Percentiles rank a stretch among this genome's conserved stretches.
Conservation (phyloP, 495 filamentous ascomycete genomes). For the Trichoderma reesei region DNA sequence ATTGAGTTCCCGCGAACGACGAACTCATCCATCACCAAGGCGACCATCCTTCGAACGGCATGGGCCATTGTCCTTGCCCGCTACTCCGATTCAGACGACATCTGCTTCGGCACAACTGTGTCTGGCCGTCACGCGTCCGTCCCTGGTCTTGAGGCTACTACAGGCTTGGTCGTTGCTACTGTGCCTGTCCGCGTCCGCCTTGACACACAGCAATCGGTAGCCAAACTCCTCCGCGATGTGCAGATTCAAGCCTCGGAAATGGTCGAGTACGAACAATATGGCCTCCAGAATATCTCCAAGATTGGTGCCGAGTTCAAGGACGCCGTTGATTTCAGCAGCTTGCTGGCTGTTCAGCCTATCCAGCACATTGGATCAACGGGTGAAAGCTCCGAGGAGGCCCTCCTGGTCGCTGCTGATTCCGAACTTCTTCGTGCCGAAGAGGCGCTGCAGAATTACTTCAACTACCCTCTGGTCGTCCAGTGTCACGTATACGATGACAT, state of each 20-base stretch:
- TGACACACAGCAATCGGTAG: constrained; percentile 8
- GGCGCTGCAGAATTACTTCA: constrained; percentile 6
- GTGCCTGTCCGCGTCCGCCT: constrained; percentile 38
- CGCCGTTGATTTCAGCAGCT: background rate
- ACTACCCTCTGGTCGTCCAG: constrained; percentile 18
- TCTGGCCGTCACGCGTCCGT: constrained; percentile 39
- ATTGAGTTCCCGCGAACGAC: background rate
- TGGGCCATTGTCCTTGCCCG: constrained; percentile 34
- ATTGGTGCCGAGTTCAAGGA: background rate
- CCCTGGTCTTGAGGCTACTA: constrained; percentile 36
- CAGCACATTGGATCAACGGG: background rate
- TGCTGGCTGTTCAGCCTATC: constrained; percentile 3
- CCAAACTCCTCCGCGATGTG: constrained; percentile 17
- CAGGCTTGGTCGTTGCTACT: constrained; percentile 49
- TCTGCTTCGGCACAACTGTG: constrained; percentile 39
- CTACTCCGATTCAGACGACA: constrained; percentile 30
- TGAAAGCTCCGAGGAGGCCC: background rate
- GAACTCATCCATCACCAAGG: constrained; percentile 19
- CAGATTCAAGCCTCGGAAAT: constrained; percentile 28
- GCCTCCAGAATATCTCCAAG: constrained; percentile 31
- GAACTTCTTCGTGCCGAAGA: background rate
- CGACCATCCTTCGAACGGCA: constrained; percentile 35
- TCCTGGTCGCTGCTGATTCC: background rate
- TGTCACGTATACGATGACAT: constrained; percentile 11
- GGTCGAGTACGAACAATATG: constrained; percentile 35